Evolutionary conservation across 106 monocot genomes (phyloP), one percentile per base, ranked within the genome.

Genomic region (Dendrobium chrysotoxum): DNA sequence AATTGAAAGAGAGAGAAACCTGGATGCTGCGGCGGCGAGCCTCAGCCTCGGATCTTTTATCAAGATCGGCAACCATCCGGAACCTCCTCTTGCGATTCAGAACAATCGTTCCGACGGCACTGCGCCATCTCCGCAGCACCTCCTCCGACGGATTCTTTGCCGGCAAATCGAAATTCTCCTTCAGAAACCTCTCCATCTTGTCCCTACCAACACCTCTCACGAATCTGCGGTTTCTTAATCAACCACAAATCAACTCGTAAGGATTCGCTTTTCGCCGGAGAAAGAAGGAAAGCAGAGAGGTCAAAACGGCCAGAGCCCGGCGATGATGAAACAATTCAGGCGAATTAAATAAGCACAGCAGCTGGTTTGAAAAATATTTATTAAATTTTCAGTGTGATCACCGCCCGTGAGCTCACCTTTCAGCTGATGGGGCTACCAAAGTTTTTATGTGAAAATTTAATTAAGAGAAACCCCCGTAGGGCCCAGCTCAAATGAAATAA

Each of bases 141-240:
- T 83, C 83, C 39, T 83, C 83, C 78, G 83, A 79, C 40, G 83
- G 72, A 45, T 83, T 83, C 53, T 83, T 83, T 40, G 83, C 17
- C 44, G 83, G 83, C 31, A 79, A 25, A 11, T 83, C 83, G 58
- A 83, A 83, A 28, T 83, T 68, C 72, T 83, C 77, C 73, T 79
- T 83, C 40, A 83, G 31, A 28, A 83, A 83, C 11, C 79, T 83
- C 79, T 83, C 83, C 83, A 83, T 83, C 66, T 28, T 40, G n/a
- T 50, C 50, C 50, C 50, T 13, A 50, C 50, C 35, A 4, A 28
- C 26, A 5, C 40, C 78, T 6, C 53, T 41, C 40, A 8, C 61
- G 41, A 74, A 74, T 74, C 41, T 41, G 3, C 7, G 31, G 31
- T 41, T 42, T 7, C 8, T 42, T 3, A n/a, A 74, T 74, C 74